These are phyloP conservation scores for Pezicula carpinea DNA, from an alignment of 2,329 filamentous ascomycete species.

Conservation along the genomic window DNA sequence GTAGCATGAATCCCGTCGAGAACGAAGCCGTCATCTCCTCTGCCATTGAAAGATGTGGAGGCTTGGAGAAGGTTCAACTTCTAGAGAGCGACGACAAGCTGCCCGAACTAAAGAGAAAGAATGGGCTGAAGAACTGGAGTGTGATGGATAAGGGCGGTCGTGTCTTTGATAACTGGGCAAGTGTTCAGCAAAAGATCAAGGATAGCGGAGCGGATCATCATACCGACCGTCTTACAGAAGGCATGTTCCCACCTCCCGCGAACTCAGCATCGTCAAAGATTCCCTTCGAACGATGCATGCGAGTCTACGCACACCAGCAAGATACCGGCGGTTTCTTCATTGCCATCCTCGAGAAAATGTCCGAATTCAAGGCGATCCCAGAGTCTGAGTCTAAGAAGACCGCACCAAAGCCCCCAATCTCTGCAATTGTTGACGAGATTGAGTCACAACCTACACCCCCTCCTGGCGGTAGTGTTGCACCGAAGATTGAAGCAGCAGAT, in stretches of 20 bases:
- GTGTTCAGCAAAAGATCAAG: slow-evolving; percentile 67
- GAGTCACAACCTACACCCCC: slow-evolving; percentile 28
- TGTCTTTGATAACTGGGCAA: slow-evolving; percentile 76
- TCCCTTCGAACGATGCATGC: slow-evolving; percentile 84
- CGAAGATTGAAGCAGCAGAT: slow-evolving; percentile 28
- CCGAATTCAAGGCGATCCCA: slow-evolving; percentile 74
- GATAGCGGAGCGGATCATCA: slow-evolving; percentile 51
- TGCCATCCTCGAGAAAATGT: slow-evolving; percentile 85
- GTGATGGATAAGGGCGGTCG: slow-evolving; percentile 83
- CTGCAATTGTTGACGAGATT: slow-evolving; percentile 37
- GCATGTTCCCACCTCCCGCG: slow-evolving; percentile 74
- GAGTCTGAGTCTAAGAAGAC: slow-evolving; percentile 54
- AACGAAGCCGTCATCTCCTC: slow-evolving; percentile 89
- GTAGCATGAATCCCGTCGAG: slow-evolving; percentile 97
- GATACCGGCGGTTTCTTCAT: slow-evolving; percentile 99
- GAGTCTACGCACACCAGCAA: slow-evolving; percentile 91
- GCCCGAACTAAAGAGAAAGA: slow-evolving; percentile 67
- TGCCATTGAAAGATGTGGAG: slow-evolving; percentile 87
- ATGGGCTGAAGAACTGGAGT: slow-evolving; percentile 79
- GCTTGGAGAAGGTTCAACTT: slow-evolving; percentile 73
- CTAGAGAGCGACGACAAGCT: slow-evolving; percentile 78
- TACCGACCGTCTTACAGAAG: slow-evolving; percentile 67
- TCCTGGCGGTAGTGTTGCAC: slow-evolving; percentile 22
- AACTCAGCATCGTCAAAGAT: slow-evolving; percentile 52
- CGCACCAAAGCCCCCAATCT: slow-evolving; percentile 34